Evolutionary conservation across 2,329 filamentous ascomycete species (phyloP).

Genomic region (Cladosporium sp.): DNA sequence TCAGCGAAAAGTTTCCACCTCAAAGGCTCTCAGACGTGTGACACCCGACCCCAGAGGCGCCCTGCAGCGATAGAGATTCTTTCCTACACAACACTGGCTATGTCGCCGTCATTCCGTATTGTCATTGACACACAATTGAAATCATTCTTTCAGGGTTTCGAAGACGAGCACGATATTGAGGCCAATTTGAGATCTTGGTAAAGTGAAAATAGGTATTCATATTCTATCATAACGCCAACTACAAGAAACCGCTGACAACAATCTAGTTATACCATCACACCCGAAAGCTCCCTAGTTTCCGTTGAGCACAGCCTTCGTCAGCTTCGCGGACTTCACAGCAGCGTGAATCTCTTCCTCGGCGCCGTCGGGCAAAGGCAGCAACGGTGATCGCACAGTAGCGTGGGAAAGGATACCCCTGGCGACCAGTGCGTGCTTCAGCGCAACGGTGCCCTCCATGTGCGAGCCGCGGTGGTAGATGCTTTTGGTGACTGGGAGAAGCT

Average conservation of each 20-base stretch:
- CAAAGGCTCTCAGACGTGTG: too few species aligned
- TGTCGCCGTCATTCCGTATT: too few species aligned
- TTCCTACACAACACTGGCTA: too few species aligned
- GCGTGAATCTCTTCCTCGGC: conserved; percentile 43
- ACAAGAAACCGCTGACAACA: background rate
- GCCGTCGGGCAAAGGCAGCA: conserved; percentile 42
- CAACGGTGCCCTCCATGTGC: conserved; percentile 50
- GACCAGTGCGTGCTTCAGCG: conserved; percentile 49
- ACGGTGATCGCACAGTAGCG: conserved; percentile 48
- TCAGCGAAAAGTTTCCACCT: too few species aligned
- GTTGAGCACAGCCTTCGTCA: conserved; percentile 15
- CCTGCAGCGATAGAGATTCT: too few species aligned
- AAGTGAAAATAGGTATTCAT: background rate
- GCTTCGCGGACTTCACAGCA: conserved; percentile 33
- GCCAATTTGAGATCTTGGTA: background rate
- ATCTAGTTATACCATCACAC: too few species aligned
- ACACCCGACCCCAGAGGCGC: too few species aligned
- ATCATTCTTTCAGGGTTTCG: too few species aligned
- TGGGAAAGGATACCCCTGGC: conserved; percentile 48
- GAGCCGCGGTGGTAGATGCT: conserved; percentile 53
- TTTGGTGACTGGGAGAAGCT: conserved; percentile 49
- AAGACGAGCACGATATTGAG: too few species aligned
- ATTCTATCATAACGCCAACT: background rate
- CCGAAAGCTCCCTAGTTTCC: background rate
- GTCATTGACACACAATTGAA: too few species aligned